A percentile compares a stretch with the other conserved stretches of the same genome.
Conservation (phyloP, 2,329 filamentous ascomycete species). For the Parasarocladium wereldwijsianum region DNA sequence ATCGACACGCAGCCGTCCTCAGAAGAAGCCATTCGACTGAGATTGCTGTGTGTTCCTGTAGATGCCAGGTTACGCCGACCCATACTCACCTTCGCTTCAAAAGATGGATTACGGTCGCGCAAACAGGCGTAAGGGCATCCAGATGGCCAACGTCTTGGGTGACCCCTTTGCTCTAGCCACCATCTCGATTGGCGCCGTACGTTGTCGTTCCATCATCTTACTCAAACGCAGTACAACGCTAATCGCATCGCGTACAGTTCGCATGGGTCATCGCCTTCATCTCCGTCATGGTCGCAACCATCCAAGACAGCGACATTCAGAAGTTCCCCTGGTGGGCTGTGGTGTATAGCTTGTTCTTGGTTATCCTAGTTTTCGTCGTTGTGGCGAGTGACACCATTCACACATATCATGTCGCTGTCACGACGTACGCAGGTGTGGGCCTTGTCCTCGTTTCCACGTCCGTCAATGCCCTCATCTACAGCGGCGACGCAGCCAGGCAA, state of each 20-base stretch:
- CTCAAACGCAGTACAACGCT: neutral
- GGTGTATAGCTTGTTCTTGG: conserved; percentile 73
- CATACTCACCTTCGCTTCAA: conserved; percentile 57
- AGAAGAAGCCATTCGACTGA: too few species aligned
- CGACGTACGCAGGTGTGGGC: conserved; percentile 72
- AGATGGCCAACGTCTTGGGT: conserved; percentile 78
- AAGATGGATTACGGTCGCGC: conserved; percentile 64
- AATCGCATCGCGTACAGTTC: conserved; percentile 47
- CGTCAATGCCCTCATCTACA: conserved; percentile 77
- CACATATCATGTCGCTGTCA: conserved; percentile 83
- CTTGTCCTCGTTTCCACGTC: conserved; percentile 76
- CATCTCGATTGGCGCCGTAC: conserved; percentile 77
- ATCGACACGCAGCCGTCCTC: too few species aligned
- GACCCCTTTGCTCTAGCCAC: conserved; percentile 94
- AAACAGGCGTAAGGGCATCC: conserved; percentile 46
- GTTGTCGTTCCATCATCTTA: conserved; percentile 20
- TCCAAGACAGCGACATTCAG: conserved; percentile 36
- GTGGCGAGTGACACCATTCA: conserved; percentile 73
- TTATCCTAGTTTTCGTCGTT: conserved; percentile 65
- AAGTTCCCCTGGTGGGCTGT: conserved; percentile 89
- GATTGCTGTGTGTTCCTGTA: conserved; percentile 21
- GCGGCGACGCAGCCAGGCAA: conserved; percentile 56
- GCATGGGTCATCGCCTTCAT: conserved; percentile 93
- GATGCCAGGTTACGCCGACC: conserved; percentile 65
- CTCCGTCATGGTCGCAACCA: conserved; percentile 60